These are phyloP conservation scores for Earliella scabrosa DNA, from an alignment of 1,284 basidiomycete genomes.

Conservation along the genomic window DNA sequence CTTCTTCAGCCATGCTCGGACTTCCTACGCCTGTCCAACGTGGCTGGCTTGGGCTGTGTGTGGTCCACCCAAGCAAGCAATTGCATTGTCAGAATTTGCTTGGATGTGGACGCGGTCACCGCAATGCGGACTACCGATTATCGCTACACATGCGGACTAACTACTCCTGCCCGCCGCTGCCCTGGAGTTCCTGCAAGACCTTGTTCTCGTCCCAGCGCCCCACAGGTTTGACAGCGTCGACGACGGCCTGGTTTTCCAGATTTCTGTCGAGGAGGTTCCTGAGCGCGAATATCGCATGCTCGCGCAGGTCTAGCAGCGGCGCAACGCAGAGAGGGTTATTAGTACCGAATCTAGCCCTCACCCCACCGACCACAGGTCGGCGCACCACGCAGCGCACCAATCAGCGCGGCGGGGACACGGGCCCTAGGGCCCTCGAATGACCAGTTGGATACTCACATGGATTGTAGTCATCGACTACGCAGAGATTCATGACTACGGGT, in stretches of 20 bases:
- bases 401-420: background rate
- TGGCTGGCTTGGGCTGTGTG: too few species aligned
- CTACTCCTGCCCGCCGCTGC: background rate
- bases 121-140: background rate
- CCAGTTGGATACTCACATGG: constrained; percentile 65
- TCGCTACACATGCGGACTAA: background rate
- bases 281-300: constrained; percentile 87
- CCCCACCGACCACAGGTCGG: background rate
- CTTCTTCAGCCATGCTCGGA: background rate
- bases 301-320: constrained; percentile 70
- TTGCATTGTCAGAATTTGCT: background rate
- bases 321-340: background rate
- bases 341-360: background rate
- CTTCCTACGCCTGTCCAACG: background rate
- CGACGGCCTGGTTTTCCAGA: constrained; percentile 76
- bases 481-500: constrained; percentile 81
- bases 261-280: constrained; percentile 80
- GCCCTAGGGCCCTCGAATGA: background rate
- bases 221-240: constrained; percentile 72
- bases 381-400: background rate
- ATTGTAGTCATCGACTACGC: constrained; percentile 88
- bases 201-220: constrained; percentile 61
- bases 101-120: background rate
- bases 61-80: too few species aligned
- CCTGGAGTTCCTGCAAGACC: constrained; percentile 23